Base-by-base conservation (phyloP, 768 basidiomycete species). In the Pholiota microspora region DNA sequence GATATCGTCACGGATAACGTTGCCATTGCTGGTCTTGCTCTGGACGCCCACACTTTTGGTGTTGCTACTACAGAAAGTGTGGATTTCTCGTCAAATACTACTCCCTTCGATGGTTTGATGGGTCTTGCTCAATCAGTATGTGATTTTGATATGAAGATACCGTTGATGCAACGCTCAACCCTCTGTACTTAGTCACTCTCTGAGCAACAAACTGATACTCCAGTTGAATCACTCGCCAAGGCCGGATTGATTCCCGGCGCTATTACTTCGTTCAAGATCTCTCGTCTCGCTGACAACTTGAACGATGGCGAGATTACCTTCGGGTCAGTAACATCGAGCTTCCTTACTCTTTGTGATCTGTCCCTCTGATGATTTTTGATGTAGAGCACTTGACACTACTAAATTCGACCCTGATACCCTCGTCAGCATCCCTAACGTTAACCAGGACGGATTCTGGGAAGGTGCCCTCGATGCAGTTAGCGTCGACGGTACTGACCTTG, bases 281-380 rank as follows among this genome's bases (percentile, higher is more conserved):
- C 89, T 2, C 88, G 92, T 54, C 71, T 86, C 29, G 76, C 80
- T 7, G 90, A 93, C 64, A 71, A 78, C 61, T 68, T 73, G 65
- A 86, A 87, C 60, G 87, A 92, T 60, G 92, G 92, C 48, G 79
- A 91, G 70, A 79, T 94, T 55, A 91, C 91, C 7, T 89, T 94
- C 58, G 92, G 92, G 71, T 75, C 44, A 25, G 56, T 56, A 10
- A n/a, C n/a, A n/a, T n/a, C n/a, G 40, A 42, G 7, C 42, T 16
- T 2, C 40, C n/a, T 35, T 2, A 16, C 12, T 31, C 29, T 31
- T 12, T 31, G 6, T 31, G 7, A 31, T 6, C 29, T 12, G 6
- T 12, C 7, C 12, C 29, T 12, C 29, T 31, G 12, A 31, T 6
- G 31, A 15, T 49, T 8, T 35, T 27, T 49, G 31, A 53, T 52